Evolutionary conservation across 805 yeast species (phyloP).

Genomic region (Jamesozyma gamospora): DNA sequence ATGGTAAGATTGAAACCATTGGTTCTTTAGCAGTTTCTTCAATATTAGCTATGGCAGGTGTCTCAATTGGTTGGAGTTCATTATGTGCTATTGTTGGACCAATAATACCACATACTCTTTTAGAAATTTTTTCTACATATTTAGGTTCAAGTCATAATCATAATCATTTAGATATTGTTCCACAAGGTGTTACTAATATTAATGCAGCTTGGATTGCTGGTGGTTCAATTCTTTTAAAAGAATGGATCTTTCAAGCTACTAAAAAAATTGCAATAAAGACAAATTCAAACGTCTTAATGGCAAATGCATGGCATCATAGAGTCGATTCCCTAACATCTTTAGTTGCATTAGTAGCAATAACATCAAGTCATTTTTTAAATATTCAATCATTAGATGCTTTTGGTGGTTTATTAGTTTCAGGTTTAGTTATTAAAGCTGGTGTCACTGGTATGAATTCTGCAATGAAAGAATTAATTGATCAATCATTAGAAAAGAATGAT

Average conservation of each 20-base stretch:
- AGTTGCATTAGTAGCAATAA: conserved; percentile 81
- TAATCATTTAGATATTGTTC: conserved; percentile 26
- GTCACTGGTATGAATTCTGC: conserved; percentile 61
- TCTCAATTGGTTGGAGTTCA: conserved; percentile 84
- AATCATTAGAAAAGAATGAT: conserved; percentile 45
- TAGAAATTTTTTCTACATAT: conserved; percentile 33
- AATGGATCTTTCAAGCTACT: conserved; percentile 78
- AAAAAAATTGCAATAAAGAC: conserved; percentile 65
- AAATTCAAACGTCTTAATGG: conserved; percentile 81
- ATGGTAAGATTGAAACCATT: conserved; percentile 85
- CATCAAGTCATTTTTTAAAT: conserved; percentile 70
- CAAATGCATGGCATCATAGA: conserved; percentile 98
- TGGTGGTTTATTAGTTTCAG: conserved; percentile 84
- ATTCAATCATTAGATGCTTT: conserved; percentile 82
- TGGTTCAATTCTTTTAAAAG: conserved; percentile 79
- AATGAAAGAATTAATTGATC: conserved; percentile 68
- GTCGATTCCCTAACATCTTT: conserved; percentile 87
- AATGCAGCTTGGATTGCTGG: conserved; percentile 96
- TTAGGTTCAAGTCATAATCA: conserved; percentile 32
- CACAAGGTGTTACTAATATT: conserved; percentile 46
- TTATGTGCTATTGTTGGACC: conserved; percentile 59
- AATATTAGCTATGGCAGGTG: conserved; percentile 75
- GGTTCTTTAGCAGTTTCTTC: conserved; percentile 86
- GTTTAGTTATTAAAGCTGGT: conserved; percentile 77
- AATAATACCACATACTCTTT: conserved; percentile 48